phyloP scores from a whole-genome alignment of 169 alveolate species.

The Cryptosporidium ryanae region DNA sequence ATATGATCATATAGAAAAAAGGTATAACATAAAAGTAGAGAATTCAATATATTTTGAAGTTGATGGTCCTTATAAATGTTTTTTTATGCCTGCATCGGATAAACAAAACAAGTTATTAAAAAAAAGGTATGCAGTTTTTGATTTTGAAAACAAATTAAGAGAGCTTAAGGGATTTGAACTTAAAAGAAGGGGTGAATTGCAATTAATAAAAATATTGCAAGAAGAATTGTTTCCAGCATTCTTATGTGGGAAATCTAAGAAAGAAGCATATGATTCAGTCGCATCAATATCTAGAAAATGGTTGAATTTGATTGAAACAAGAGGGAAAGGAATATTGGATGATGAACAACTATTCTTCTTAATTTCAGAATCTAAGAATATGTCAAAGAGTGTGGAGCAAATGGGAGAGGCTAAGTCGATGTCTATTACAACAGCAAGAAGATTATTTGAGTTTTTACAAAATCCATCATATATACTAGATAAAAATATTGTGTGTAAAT shows the following conservation, averaged over 20 bases:
- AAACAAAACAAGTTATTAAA: slow-evolving; percentile 95
- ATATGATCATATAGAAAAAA: slow-evolving; percentile 78
- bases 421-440: slow-evolving; percentile 93
- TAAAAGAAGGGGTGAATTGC: slow-evolving; percentile 98
- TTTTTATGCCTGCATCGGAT: slow-evolving; percentile 98
- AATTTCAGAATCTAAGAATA: slow-evolving; percentile 91
- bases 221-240: slow-evolving; percentile 95
- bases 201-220: slow-evolving; percentile 95
- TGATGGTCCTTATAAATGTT: slow-evolving; percentile 99
- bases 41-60: slow-evolving; percentile 97
- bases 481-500: slow-evolving; percentile 87
- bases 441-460: slow-evolving; percentile 93
- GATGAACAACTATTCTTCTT: slow-evolving; percentile 93
- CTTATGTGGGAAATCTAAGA: slow-evolving; percentile 91
- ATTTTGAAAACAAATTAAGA: slow-evolving; percentile 90
- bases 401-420: slow-evolving; percentile 93
- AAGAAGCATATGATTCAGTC: slow-evolving; percentile 94
- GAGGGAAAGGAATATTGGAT: slow-evolving; percentile 89
- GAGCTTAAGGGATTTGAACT: slow-evolving; percentile 97
- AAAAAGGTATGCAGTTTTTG: slow-evolving; percentile 96
- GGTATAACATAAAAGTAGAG: slow-evolving; percentile 86
- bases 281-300: slow-evolving; percentile 93
- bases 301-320: slow-evolving; percentile 89
- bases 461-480: slow-evolving; percentile 85
- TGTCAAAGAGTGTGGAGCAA: slow-evolving; percentile 90